Conservation (phyloP, 1,284 basidiomycete species). For the Athelia psychrophila region DNA sequence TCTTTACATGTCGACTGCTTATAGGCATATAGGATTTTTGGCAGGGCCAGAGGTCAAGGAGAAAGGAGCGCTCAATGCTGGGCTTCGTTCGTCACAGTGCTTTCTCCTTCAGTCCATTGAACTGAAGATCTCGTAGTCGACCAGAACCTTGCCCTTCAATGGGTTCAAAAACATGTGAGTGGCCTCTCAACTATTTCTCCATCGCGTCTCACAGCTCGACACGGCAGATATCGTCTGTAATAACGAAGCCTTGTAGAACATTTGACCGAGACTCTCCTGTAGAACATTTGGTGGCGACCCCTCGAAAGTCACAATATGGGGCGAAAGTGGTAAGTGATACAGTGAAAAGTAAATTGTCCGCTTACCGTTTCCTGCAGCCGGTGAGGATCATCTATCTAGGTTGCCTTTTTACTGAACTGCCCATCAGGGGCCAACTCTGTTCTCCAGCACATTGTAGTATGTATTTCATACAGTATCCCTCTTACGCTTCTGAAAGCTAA, state of each 20-base stretch:
- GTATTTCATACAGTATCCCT: background rate
- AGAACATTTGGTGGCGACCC: conserved; percentile 29
- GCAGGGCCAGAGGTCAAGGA: conserved; percentile 21
- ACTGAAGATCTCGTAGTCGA: conserved; percentile 22
- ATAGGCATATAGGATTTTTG: background rate
- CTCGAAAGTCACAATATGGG: conserved; percentile 27
- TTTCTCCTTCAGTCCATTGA: background rate
- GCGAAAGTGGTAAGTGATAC: conserved; percentile 11
- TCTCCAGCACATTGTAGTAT: conserved; percentile 23
- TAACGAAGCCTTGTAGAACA: too few relatives aligned
- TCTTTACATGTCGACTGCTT: background rate
- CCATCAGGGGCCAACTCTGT: conserved; percentile 28
- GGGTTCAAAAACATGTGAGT: background rate
- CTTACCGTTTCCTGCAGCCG: conserved; percentile 9
- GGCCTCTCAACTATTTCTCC: background rate
- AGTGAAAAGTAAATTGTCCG: background rate
- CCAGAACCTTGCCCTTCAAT: background rate
- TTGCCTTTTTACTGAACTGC: background rate
- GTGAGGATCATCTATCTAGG: background rate
- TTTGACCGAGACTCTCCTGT: too few relatives aligned
- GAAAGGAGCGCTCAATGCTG: conserved; percentile 25
- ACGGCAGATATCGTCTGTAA: background rate
- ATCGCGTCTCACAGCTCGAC: background rate
- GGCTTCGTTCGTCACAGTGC: conserved; percentile 21
- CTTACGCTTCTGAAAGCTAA: background rate